Conservation (phyloP, 495 filamentous ascomycete genomes). For the Podospora pseudoanserina region DNA sequence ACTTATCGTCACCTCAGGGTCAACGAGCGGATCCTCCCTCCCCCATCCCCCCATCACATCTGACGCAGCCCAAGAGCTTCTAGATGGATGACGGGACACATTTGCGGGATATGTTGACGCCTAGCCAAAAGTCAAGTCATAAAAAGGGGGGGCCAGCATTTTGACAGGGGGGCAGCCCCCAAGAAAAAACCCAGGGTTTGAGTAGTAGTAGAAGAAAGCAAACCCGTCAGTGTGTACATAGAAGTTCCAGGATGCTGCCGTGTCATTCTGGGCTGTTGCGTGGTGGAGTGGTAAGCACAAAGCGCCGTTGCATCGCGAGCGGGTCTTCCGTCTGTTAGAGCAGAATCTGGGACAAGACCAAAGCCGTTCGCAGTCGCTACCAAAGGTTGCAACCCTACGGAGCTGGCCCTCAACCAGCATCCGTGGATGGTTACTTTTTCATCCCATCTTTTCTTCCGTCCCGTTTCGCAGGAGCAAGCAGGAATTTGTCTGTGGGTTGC, state of each 20-base stretch:
- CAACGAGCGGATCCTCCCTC: background rate
- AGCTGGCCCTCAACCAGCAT: background rate
- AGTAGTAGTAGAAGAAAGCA: background rate
- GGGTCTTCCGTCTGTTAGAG: slow-evolving; percentile 1
- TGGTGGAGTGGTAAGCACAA: background rate
- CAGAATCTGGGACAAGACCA: slow-evolving; percentile 8
- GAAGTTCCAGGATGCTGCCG: slow-evolving; percentile 1
- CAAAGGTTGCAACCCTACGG: slow-evolving; percentile 11
- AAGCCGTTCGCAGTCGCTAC: slow-evolving; percentile 17
- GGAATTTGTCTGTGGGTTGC: slow-evolving; percentile 1
- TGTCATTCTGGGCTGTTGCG: background rate
- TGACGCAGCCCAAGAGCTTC: slow-evolving; percentile 7
- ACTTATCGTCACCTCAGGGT: slow-evolving; percentile 6
- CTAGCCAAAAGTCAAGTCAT: background rate
- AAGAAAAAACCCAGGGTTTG: background rate
- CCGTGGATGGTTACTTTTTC: background rate
- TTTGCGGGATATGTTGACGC: slow-evolving; percentile 8
- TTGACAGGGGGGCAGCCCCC: background rate
- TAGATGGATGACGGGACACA: background rate
- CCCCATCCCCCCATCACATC: background rate
- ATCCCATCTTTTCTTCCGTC: slow-evolving; percentile 4
- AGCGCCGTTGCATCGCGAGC: background rate
- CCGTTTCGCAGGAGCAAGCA: background rate
- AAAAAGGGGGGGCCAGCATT: background rate
- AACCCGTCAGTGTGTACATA: background rate